Conservation (phyloP, 371 early-diverging fungal species). For the Mortierella sp. region DNA sequence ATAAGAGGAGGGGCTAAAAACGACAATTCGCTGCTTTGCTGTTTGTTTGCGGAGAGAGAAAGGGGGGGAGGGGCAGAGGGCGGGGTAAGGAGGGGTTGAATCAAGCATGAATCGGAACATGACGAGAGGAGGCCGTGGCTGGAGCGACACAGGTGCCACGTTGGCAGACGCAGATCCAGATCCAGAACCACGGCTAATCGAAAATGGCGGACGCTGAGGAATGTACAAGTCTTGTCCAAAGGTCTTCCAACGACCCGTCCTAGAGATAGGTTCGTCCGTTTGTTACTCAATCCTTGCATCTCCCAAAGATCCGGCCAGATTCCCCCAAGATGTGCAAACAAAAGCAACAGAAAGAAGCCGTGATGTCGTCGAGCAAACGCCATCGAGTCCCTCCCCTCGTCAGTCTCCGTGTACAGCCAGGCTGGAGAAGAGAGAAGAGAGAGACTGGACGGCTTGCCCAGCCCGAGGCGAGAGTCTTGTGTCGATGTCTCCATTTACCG, state of each 20-base stretch:
- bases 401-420: neutral
- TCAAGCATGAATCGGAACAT: neutral
- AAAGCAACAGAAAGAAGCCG: neutral
- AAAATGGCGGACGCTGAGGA: neutral
- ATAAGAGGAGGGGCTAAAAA: neutral
- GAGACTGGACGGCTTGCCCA: neutral
- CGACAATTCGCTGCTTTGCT: neutral
- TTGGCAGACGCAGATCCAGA: neutral
- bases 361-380: neutral
- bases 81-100: neutral
- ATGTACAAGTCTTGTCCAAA: neutral
- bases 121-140: neutral
- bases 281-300: neutral
- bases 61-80: neutral
- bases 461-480: neutral
- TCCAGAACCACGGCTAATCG: neutral
- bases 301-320: neutral
- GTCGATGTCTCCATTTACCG: constrained; percentile 14
- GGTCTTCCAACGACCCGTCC: neutral
- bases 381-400: neutral
- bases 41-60: neutral
- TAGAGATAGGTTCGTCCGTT: too few relatives aligned
- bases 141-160: neutral
- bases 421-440: neutral
- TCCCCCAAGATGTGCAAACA: neutral